Base-by-base conservation (phyloP, 169 alveolate species). In the Cryptosporidium sp. region DNA sequence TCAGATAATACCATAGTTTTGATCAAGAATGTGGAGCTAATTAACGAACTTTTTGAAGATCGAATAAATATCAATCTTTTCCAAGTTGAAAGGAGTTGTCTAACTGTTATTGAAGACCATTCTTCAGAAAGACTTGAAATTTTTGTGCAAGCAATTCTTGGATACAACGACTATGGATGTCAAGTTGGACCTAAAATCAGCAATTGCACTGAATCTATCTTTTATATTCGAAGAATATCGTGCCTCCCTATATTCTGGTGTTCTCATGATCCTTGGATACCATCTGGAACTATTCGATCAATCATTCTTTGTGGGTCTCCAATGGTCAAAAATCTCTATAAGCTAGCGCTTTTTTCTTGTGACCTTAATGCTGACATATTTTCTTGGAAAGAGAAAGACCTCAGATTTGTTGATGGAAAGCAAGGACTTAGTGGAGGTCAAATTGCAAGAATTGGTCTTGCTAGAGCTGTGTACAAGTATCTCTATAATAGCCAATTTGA, bases 341-440 rank as follows among this genome's bases (percentile, higher is more conserved):
- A 61, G n/a, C 31, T n/a, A 4, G 89, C 60, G 6, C n/a, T 80
- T 10, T 61, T 12, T 26, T 53, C 62, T 12, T 80, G 89, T 33
- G 89, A 80, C 26, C 60, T 80, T 10, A 60, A 67, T 31, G 52
- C 37, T n/a, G 89, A 80, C 33, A 80, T 80, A 1, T 23, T 23
- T 26, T 23, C 73, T n/a, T 80, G 89, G 89, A 80, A 62, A 21
- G 89, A 80, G 14, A 80, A 45, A 62, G 89, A 80, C 26, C 69
- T 60, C 8, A 37, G 89, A 42, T 80, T 80, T 51, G 75, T 80
- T 21, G 89, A 80, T 42, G 70, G 70, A 14, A 80, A 29, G 69
- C 89, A 80, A 23, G 42, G 80, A 16, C 62, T 80, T 6, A 80
- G 89, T 65, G 89, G 89, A 33, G 89, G 89, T 37, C 89, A 80